Conservation (phyloP, 1,284 basidiomycete genomes). For the Sanguinoderma infundibulare region DNA sequence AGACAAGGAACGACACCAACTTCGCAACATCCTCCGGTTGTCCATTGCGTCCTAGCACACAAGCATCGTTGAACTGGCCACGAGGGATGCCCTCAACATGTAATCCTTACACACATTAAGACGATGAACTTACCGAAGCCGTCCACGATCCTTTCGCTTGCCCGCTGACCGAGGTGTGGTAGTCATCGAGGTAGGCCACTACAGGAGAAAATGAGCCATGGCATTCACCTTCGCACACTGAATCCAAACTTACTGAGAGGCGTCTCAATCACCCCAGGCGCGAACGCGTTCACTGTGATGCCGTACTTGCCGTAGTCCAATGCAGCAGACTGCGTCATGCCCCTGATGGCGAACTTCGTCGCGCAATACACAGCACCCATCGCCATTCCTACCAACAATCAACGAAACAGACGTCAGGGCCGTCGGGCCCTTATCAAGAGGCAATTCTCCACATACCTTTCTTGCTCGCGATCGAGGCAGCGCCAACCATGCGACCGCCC, state of each 20-base stretch:
- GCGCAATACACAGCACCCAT: conserved; percentile 24
- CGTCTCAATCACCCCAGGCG: conserved; percentile 27
- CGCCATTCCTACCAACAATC: conserved; percentile 6
- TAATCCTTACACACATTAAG: neutral
- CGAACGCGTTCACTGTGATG: conserved; percentile 31
- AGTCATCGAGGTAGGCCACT: conserved; percentile 21
- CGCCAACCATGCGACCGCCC: conserved; percentile 41
- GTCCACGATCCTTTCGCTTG: conserved; percentile 48
- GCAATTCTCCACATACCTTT: conserved; percentile 16
- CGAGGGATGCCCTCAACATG: neutral
- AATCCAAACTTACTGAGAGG: conserved; percentile 24
- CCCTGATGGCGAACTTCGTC: conserved; percentile 30
- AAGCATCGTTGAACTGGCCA: conserved; percentile 11
- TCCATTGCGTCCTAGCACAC: conserved; percentile 28
- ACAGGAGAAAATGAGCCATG: neutral
- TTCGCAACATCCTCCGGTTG: conserved; percentile 39
- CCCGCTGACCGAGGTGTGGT: conserved; percentile 28
- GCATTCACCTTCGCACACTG: too few relatives aligned
- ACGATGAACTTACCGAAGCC: conserved; percentile 43
- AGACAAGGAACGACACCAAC: conserved; percentile 43
- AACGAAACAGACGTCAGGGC: neutral
- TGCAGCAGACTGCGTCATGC: conserved; percentile 28
- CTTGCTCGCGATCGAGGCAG: conserved; percentile 32
- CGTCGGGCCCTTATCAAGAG: too few relatives aligned
- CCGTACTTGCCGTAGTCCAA: conserved; percentile 28